Base-by-base conservation (phyloP, 768 basidiomycete species). In the Rhodotorula kratochvilovae region DNA sequence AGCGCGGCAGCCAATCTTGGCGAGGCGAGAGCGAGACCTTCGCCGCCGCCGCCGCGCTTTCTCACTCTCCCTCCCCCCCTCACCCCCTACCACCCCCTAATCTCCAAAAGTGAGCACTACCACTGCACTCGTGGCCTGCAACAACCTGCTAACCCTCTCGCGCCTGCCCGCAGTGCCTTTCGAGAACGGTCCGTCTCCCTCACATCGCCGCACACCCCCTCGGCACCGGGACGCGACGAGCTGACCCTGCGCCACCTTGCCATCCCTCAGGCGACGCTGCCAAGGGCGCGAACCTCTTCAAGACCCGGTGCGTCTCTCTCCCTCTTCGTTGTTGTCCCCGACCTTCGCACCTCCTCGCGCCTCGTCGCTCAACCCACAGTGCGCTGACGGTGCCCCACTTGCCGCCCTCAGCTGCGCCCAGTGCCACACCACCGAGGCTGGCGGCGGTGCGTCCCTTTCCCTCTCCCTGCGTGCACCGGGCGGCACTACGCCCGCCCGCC, bases 241-340 rank as follows among this genome's bases (percentile, higher is more conserved):
- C 59, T 56, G 63, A 46, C 35, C n/a, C 11, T 25, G 11, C 16
- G 6, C 45, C 33, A 17, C 33, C 29, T 12, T 29, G 7, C 19
- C 21, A 27, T 13, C 2, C 3, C 17, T 2, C 27, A 86, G 94
- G 94, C 87, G 91, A 96, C 84, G 81, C 89, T 79, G 78, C 78
- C 67, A 96, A 94, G 86, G 94, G 94, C 82, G 93, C 94, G 80
- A 83, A 84, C 79, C 89, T 96, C 81, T 97, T 97, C 89, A 95
- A 93, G 85, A 93, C 92, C 71, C 90, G 74, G 66, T 71, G 19
- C 33, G 61, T 54, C 36, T 6, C 19, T 29, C 36, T 23, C 27
- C 54, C 25, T n/a, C 31, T n/a, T 27, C 31, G 31, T n/a, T n/a
- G 2, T 39, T 19, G 45, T 45, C 43, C 8, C 46, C 58, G 36